Percentiles rank a stretch among this genome's conserved stretches.
Conservation (phyloP, 352 stramenopile species). For the Phytophthora fragariae region DNA sequence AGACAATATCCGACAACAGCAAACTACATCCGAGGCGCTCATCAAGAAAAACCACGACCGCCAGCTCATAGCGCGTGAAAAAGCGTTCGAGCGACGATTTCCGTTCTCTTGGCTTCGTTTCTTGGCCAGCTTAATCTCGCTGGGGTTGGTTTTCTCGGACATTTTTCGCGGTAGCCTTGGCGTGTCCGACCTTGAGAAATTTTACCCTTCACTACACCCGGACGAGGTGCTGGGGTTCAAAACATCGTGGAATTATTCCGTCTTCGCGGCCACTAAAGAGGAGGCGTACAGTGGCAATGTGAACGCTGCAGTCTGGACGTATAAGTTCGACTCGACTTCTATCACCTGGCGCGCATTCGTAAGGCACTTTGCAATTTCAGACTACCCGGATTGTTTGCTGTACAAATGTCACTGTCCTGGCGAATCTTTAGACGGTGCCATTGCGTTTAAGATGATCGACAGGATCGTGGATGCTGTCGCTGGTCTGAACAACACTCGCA, state of each 20-base stretch:
- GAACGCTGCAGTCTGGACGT: constrained; percentile 36
- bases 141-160: constrained; percentile 42
- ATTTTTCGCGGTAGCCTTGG: constrained; percentile 42
- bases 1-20: not conserved
- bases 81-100: constrained; percentile 24
- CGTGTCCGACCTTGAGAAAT: constrained; percentile 5
- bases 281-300: constrained; percentile 2
- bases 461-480: constrained; percentile 25
- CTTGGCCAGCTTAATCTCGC: constrained; percentile 23
- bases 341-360: constrained; percentile 42
- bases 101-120: constrained; percentile 38
- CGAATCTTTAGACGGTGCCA: constrained; percentile 6
- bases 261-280: constrained; percentile 20
- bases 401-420: constrained; percentile 17
- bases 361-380: constrained; percentile 13
- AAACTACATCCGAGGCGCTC: not conserved
- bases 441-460: constrained; percentile 46
- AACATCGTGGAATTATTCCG: constrained; percentile 45
- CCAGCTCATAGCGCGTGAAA: constrained; percentile 22
- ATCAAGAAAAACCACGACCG: constrained; percentile 18
- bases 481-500: not conserved
- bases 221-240: constrained; percentile 39
- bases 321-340: constrained; percentile 54
- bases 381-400: constrained; percentile 37
- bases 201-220: constrained; percentile 38